Conservation (phyloP, 73 alveolate genomes). For the Symbiodinium pilosum region DNA sequence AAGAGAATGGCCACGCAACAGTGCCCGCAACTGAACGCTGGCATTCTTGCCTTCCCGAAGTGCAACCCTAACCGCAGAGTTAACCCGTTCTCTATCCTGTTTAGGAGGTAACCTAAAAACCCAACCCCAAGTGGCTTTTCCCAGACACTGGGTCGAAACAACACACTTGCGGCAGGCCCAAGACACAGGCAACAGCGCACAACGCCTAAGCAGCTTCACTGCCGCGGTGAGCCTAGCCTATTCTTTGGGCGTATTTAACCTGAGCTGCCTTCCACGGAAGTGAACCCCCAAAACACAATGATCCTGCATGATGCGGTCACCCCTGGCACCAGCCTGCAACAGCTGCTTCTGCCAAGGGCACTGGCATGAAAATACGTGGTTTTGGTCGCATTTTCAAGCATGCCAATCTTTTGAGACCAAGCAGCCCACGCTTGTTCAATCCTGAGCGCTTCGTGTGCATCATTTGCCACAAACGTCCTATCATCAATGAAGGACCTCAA, state of each 20-base stretch:
- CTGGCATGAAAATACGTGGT: background rate
- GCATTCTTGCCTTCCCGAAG: background rate
- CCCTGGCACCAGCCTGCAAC: background rate
- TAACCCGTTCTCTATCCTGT: background rate
- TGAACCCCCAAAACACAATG: background rate
- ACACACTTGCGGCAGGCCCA: background rate
- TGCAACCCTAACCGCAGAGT: background rate
- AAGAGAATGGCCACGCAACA: background rate
- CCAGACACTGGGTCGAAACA: background rate
- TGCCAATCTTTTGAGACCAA: background rate
- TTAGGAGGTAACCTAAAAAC: background rate
- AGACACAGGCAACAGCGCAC: background rate
- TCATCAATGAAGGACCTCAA: constrained; percentile 1
- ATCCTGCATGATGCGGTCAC: background rate
- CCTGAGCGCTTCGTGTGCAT: background rate
- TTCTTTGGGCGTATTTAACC: background rate
- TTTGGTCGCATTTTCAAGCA: background rate
- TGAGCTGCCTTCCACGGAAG: background rate
- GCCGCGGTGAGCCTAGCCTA: background rate
- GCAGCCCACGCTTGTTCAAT: background rate
- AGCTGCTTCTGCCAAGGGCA: background rate
- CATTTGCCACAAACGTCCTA: background rate
- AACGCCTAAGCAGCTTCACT: background rate
- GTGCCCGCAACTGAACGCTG: background rate
- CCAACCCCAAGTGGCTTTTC: constrained; percentile 25